Evolutionary conservation across 805 yeast species (phyloP), one percentile per base, ranked within the genome.

Genomic region (Candida cerambycidarum): DNA sequence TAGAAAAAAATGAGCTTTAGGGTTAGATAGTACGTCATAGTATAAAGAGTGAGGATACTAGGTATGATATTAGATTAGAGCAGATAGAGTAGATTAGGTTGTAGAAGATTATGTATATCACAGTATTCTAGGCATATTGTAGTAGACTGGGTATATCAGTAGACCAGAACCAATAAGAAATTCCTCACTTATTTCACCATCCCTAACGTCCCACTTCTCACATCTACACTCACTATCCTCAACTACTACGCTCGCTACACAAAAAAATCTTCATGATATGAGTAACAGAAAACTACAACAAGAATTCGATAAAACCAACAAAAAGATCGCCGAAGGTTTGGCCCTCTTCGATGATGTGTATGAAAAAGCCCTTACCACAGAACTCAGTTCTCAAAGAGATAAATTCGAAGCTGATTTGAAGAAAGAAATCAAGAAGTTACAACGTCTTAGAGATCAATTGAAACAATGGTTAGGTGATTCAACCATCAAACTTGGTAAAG

Each of bases 291-390:
- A 70, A 48, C 68, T 71, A 51, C 76, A 71, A 54, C 76, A 71
- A 65, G 97, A 92, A 72, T 88, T 93, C 60, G 99, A 92, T 67
- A 87, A 90, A 59, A 89, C 90, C 56, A 89, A 89, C 64, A 89
- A 93, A 65, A 79, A 78, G 61, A 95, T 93, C 42, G 79, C 82
- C 44, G 99, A 92, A 69, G 99, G 99, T 8, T 76, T 92, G 32
- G 82, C 78, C 41, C 85, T 81, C 47, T 92, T 92, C 58, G 96
- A 92, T 57, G 82, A 77, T 41, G 80, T 88, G 25, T 85, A 92
- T 57, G 96, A 88, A 32, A 92, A 92, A 65, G 79, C 92, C 30
- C 84, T 82, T 63, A 75, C 76, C 39, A 80, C 95, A 38, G 90
- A 89, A 49, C 85, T 85, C 54, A 85, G 80, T 51, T 82, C 96